Evolutionary conservation across 352 stramenopile species (phyloP), one percentile per base, ranked within the genome.

Genomic region (Globisporangium splendens): DNA sequence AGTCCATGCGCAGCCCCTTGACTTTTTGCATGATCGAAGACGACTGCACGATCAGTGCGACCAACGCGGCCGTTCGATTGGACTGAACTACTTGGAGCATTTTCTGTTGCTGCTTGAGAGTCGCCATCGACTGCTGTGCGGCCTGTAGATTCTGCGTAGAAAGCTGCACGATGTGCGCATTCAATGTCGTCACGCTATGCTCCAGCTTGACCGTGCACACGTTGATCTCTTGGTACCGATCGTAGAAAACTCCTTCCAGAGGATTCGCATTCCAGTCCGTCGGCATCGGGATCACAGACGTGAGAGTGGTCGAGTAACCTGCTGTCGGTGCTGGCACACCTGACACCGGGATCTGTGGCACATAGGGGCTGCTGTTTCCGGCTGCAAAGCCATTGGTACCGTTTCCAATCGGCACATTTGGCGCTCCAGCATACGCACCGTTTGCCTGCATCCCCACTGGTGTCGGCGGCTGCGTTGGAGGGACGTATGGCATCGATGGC

Each of bases 11-110:
- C 15, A 93, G 42, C 42, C 62, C 48, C 52, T 79, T 80, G 14
- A 93, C 77, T 52, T 78, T 69, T 24, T 46, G 18, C 51, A 93
- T 82, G 41, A 91, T 75, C 3, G 69, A 50, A 31, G 57, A 49
- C 0, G 79, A 89, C 61, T 89, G 72, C 28, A 88, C 69, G 24
- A 93, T 63, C 8, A 86, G 66, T 3, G 76, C 65, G 4, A 89
- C 68, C 7, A 91, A 49, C 14, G 80, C 24, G 22, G 72, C 62
- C 28, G 73, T 63, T 0, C 85, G 69, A 8, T 52, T 64, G 2
- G 20, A 39, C 51, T 75, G 73, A 15, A 59, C 52, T 22, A 55
- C 57, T 12, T 76, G 58, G 1, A 89, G 48, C 18, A 73, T 17
- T 28, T 46, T 20, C 50, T 82, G 70, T 41, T 68, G 56, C 14